phyloP scores from a whole-genome alignment of 129 eudicot species.

The Rutidosis leptorrhynchoides region DNA sequence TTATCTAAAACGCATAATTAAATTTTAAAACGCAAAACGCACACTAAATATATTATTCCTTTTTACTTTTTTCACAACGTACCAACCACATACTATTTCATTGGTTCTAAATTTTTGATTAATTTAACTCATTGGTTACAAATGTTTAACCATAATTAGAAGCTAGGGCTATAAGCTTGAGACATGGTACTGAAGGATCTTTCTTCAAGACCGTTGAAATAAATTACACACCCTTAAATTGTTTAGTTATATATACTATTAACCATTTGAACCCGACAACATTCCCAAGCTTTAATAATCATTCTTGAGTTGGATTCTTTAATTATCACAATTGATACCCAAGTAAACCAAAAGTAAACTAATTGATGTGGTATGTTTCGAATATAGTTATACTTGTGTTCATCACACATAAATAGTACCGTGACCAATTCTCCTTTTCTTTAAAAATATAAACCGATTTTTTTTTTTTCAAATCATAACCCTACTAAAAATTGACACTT shows the following conservation, averaged over 20 bases:
- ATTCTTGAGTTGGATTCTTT: not conserved
- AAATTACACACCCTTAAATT: not conserved
- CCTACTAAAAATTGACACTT: too few species aligned
- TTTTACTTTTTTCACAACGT: not conserved
- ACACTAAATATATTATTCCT: slow-evolving; percentile 1
- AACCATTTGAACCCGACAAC: not conserved
- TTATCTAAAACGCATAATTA: too few species aligned
- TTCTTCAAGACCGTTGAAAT: slow-evolving; percentile 1
- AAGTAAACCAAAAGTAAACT: not conserved
- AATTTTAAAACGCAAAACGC: too few species aligned
- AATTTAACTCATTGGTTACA: not conserved
- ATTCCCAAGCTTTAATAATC: not conserved
- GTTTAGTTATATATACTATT: not conserved
- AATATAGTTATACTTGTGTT: too few species aligned
- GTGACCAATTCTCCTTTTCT: too few species aligned
- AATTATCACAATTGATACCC: not conserved
- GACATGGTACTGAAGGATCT: not conserved
- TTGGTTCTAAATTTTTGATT: not conserved
- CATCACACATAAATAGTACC: too few species aligned
- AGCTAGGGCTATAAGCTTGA: not conserved
- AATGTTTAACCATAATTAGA: slow-evolving; percentile 12
- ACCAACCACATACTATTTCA: not conserved
- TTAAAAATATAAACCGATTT: too few species aligned
- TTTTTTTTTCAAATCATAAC: too few species aligned
- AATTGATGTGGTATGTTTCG: too few species aligned